A percentile compares a stretch with the other conserved stretches of the same genome.
Evolutionary conservation across 768 basidiomycete genomes (phyloP).

Genomic region (Fomitopsis serialis): DNA sequence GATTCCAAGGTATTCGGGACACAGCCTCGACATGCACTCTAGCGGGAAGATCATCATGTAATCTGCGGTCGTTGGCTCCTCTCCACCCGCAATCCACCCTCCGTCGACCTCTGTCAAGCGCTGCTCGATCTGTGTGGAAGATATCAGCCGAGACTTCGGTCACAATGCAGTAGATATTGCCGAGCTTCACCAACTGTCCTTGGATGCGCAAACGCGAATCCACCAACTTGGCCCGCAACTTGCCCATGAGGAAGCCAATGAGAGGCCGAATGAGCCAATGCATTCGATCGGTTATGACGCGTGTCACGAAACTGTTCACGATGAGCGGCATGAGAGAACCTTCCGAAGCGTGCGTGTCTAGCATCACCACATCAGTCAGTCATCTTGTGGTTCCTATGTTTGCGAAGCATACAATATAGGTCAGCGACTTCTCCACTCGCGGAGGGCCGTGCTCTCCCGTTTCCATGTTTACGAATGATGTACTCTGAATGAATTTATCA

Average conservation of each 20-base stretch:
- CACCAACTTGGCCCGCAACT: slow-evolving; percentile 11
- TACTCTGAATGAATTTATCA: slow-evolving; percentile 24
- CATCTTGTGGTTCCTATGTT: too few relatives aligned
- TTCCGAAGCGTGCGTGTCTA: slow-evolving; percentile 29
- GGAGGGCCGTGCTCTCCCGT: slow-evolving; percentile 16
- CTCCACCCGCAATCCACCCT: slow-evolving; percentile 31
- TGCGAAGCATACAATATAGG: slow-evolving; percentile 22
- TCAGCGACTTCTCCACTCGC: slow-evolving; percentile 22
- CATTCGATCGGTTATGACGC: slow-evolving; percentile 22
- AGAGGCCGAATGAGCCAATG: slow-evolving; percentile 29
- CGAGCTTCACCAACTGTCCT: slow-evolving; percentile 19
- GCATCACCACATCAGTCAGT: background rate
- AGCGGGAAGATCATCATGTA: slow-evolving; percentile 39
- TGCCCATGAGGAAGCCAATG: slow-evolving; percentile 11
- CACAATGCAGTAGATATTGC: too few relatives aligned
- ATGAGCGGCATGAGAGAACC: slow-evolving; percentile 31
- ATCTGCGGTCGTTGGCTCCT: slow-evolving; percentile 37
- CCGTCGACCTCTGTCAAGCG: slow-evolving; percentile 26
- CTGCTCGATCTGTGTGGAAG: slow-evolving; percentile 28
- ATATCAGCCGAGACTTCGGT: too few relatives aligned
- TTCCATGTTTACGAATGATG: slow-evolving; percentile 29
- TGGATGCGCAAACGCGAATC: slow-evolving; percentile 24
- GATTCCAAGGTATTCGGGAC: slow-evolving; percentile 22
- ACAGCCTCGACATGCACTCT: slow-evolving; percentile 21
- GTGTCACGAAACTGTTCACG: slow-evolving; percentile 26